Evolutionary conservation across 139 green algal species (phyloP).

Genomic region (Bryopsis sp.): DNA sequence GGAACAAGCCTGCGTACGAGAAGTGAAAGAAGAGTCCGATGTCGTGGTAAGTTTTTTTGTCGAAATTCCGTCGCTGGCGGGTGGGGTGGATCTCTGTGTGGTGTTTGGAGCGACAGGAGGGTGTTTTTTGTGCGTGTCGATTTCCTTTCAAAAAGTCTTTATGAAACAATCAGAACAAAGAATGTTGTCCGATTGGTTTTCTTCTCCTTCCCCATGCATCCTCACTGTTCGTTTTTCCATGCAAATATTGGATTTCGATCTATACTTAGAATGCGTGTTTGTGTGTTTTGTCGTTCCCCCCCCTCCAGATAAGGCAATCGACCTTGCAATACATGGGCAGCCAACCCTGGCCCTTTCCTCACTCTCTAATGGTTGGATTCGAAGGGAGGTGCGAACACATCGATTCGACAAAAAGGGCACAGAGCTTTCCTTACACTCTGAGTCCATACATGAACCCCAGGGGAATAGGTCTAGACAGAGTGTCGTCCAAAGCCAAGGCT

Average conservation of each 20-base stretch:
- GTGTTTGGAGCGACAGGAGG: too few species aligned
- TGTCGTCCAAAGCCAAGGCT: not conserved
- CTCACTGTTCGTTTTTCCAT: too few species aligned
- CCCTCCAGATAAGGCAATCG: conserved; percentile 7
- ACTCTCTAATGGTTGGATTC: conserved; percentile 78
- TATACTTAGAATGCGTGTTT: too few species aligned
- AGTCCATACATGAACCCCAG: too few species aligned
- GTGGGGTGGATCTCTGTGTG: not conserved
- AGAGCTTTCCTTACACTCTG: not conserved
- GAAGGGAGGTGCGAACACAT: too few species aligned
- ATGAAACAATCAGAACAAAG: too few species aligned
- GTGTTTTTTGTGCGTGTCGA: conserved; percentile 5
- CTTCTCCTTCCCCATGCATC: too few species aligned
- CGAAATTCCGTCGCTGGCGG: not conserved
- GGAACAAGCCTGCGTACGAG: conserved; percentile 60
- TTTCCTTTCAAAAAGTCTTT: too few species aligned
- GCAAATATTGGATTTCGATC: too few species aligned
- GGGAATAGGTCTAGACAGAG: not conserved
- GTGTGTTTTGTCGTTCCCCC: too few species aligned
- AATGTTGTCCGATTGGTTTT: too few species aligned
- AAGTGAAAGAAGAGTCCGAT: conserved; percentile 64
- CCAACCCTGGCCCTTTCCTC: conserved; percentile 85
- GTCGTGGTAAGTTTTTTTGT: conserved; percentile 28
- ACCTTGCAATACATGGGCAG: conserved; percentile 47
- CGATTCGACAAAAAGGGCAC: too few species aligned